Conservation (phyloP, 139 green algal species). For the Picochlorum sp. region DNA sequence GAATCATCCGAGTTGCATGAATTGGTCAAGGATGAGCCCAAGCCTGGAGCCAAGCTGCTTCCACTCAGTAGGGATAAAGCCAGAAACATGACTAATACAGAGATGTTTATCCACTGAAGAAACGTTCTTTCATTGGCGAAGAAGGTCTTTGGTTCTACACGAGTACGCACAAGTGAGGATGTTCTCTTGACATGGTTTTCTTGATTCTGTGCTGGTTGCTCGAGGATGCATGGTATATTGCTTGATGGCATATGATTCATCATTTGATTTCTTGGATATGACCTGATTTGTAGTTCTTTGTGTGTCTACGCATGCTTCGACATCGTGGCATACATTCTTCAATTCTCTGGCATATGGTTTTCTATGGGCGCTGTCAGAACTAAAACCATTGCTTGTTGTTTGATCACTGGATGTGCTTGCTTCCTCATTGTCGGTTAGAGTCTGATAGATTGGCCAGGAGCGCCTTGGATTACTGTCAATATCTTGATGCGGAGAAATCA, state of each 20-base stretch:
- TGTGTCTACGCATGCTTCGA: too few relatives aligned
- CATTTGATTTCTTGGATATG: too few relatives aligned
- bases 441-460: conserved; percentile 5
- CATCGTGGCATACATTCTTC: background rate
- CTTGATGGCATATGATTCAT: background rate
- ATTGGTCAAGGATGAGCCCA: conserved; percentile 2
- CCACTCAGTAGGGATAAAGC: conserved; percentile 16
- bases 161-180: conserved; percentile 49
- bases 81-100: conserved; percentile 62
- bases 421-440: conserved; percentile 2
- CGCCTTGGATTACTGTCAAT: background rate
- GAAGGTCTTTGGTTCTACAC: conserved; percentile 85
- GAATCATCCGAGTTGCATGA: conserved; percentile 2
- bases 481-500: background rate
- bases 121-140: conserved; percentile 89
- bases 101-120: conserved; percentile 75
- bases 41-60: background rate
- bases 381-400: conserved; percentile 4
- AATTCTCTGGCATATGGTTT: conserved; percentile 11
- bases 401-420: conserved; percentile 11
- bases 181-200: background rate
- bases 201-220: background rate
- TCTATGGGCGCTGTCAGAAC: conserved; percentile 11
- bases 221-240: background rate
- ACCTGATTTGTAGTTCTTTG: too few relatives aligned